Percentiles rank a stretch among this genome's conserved stretches.
Conservation (phyloP, 2,329 filamentous ascomycete species). For the Sclerotinia glacialis region DNA sequence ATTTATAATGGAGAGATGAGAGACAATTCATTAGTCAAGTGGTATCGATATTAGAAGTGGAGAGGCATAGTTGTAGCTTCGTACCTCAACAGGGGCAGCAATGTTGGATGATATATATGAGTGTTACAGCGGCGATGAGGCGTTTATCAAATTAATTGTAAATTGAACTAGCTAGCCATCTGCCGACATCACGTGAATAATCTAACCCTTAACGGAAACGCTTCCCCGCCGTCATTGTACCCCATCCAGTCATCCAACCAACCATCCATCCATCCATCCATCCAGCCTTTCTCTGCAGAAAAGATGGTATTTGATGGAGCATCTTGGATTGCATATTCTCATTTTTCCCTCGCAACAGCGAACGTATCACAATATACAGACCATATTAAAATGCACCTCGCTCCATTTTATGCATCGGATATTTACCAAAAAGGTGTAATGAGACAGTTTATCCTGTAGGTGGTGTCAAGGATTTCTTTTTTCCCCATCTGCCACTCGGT, state of each 20-base stretch:
- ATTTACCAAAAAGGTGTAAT: constrained; percentile 4
- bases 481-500: constrained; percentile 12
- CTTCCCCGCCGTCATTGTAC: background rate
- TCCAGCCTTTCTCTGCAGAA: too few species aligned
- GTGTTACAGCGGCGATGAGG: constrained; percentile 6
- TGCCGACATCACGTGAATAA: background rate
- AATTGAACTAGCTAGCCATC: background rate
- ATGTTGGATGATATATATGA: background rate
- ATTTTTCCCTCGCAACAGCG: constrained; percentile 4
- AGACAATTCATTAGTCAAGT: background rate
- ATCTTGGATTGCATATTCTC: background rate
- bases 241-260: too few species aligned
- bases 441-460: constrained; percentile 1
- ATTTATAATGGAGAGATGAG: background rate
- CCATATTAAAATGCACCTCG: background rate
- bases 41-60: background rate
- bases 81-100: background rate
- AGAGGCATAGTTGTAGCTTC: background rate
- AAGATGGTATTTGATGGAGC: too few species aligned
- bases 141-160: background rate
- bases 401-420: background rate
- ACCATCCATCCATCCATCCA: too few species aligned
- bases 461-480: constrained; percentile 13
- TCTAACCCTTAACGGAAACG: background rate
- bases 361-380: constrained; percentile 15